These are phyloP conservation scores for Hygrophila difformis DNA, from an alignment of 257 asterid species.

Conservation along the genomic window DNA sequence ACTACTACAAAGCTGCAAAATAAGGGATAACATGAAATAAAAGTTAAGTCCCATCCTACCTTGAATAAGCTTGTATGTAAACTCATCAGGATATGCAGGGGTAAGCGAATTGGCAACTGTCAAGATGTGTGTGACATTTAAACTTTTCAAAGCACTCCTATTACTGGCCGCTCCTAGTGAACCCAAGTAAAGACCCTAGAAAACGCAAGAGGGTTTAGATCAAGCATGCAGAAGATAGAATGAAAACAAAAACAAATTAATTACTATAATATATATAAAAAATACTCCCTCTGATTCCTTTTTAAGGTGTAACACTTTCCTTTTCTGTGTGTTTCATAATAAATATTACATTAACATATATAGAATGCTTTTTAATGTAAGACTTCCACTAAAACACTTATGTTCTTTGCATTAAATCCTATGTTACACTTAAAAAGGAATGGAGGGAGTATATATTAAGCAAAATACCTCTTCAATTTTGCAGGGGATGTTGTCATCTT, in stretches of 20 bases:
- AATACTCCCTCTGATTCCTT: too few species aligned
- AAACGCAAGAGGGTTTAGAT: conserved; percentile 9
- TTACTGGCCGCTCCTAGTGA: conserved; percentile 82
- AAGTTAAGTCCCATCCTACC: conserved; percentile 23
- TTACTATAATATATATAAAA: too few species aligned
- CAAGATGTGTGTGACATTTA: conserved; percentile 67
- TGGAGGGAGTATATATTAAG: background rate
- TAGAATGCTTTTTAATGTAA: too few species aligned
- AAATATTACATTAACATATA: too few species aligned
- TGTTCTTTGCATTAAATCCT: too few species aligned
- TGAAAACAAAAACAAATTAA: background rate
- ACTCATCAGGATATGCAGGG: conserved; percentile 54
- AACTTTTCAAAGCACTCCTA: conserved; percentile 40
- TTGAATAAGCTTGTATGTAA: conserved; percentile 51
- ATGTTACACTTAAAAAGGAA: too few species aligned
- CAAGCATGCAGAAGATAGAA: background rate
- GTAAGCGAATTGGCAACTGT: conserved; percentile 42
- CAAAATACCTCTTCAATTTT: conserved; percentile 68
- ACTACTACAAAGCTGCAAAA: conserved; percentile 7
- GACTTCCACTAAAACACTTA: too few species aligned
- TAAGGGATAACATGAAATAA: background rate
- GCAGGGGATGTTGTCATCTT: conserved; percentile 54
- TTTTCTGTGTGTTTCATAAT: too few species aligned
- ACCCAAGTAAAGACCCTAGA: conserved; percentile 84
- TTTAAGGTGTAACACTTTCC: too few species aligned